A percentile compares a stretch with the other conserved stretches of the same genome.
Evolutionary conservation across 2,329 filamentous ascomycete species (phyloP).

Genomic region (Orbilia ellipsospora): DNA sequence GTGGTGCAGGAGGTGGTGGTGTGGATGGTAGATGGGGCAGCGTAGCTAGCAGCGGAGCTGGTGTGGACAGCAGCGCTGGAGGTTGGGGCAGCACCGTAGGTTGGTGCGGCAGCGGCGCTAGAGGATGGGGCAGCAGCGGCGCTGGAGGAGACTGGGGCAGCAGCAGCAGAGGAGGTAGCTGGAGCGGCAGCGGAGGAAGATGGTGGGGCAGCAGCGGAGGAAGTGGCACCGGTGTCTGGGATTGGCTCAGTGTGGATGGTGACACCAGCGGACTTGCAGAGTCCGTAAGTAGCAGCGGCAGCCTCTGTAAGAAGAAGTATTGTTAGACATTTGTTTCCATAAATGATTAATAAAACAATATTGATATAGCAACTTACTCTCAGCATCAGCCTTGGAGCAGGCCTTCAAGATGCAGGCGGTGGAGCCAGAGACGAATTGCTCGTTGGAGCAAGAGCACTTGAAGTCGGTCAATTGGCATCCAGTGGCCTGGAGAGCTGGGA

Average conservation of each 20-base stretch:
- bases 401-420: conserved; percentile 46
- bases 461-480: conserved; percentile 56
- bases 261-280: conserved; percentile 56
- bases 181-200: conserved; percentile 26
- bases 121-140: conserved; percentile 7
- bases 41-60: conserved; percentile 11
- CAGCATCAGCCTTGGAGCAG: conserved; percentile 44
- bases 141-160: conserved; percentile 14
- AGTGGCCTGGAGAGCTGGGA: conserved; percentile 45
- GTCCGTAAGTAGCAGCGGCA: conserved; percentile 44
- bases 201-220: conserved; percentile 8
- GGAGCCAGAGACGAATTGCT: conserved; percentile 47
- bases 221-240: neutral
- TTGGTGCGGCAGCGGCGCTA: conserved; percentile 12
- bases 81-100: conserved; percentile 18
- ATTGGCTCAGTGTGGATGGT: conserved; percentile 47
- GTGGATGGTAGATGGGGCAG: conserved; percentile 30
- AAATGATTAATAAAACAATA: neutral
- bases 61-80: conserved; percentile 23
- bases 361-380: conserved; percentile 52
- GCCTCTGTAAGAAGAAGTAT: conserved; percentile 49
- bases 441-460: conserved; percentile 56
- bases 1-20: conserved; percentile 33
- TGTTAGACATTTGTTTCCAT: conserved; percentile 47
- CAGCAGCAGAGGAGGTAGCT: conserved; percentile 16